Percentiles rank a stretch among this genome's conserved stretches.
phyloP scores from a whole-genome alignment of 148 eudicot genomes.

The Selenicereus undatus region DNA sequence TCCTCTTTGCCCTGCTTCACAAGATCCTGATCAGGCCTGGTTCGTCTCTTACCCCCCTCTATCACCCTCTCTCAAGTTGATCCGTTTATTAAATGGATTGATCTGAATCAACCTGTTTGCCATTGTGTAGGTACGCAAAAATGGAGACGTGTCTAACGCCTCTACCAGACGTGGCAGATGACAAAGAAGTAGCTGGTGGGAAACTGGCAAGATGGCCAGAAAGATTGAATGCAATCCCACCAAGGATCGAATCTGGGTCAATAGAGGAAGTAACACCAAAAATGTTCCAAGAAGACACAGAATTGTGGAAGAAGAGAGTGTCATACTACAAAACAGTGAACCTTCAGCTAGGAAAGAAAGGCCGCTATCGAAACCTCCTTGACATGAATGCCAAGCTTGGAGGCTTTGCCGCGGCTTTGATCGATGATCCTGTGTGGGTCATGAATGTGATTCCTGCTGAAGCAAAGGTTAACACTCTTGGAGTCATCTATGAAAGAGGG shows the following conservation, averaged over 20 bases:
- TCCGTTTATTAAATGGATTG: too few species aligned
- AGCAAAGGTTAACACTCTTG: constrained; percentile 70
- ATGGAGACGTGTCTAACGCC: constrained; percentile 62
- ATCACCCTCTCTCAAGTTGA: too few species aligned
- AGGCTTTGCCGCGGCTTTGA: constrained; percentile 75
- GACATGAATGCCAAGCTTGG: constrained; percentile 86
- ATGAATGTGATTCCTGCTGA: constrained; percentile 82
- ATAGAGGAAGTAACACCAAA: constrained; percentile 48
- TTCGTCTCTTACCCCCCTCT: constrained; percentile 19
- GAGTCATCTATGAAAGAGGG: constrained; percentile 70
- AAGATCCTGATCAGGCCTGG: constrained; percentile 69
- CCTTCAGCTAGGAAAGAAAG: constrained; percentile 51
- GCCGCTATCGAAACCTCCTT: constrained; percentile 67
- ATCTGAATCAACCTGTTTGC: too few species aligned
- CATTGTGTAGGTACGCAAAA: constrained; percentile 56
- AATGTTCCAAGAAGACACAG: constrained; percentile 38
- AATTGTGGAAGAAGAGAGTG: constrained; percentile 60
- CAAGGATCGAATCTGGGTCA: constrained; percentile 51
- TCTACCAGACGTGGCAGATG: constrained; percentile 49
- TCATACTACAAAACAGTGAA: constrained; percentile 68
- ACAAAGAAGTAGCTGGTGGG: constrained; percentile 57
- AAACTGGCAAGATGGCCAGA: constrained; percentile 62
- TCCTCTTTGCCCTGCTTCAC: constrained; percentile 47
- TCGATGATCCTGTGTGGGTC: constrained; percentile 70
- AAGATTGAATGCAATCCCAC: constrained; percentile 53